Evolutionary conservation across 2,329 filamentous ascomycete genomes (phyloP), one percentile per base, ranked within the genome.

Genomic region (Hortaea werneckii): DNA sequence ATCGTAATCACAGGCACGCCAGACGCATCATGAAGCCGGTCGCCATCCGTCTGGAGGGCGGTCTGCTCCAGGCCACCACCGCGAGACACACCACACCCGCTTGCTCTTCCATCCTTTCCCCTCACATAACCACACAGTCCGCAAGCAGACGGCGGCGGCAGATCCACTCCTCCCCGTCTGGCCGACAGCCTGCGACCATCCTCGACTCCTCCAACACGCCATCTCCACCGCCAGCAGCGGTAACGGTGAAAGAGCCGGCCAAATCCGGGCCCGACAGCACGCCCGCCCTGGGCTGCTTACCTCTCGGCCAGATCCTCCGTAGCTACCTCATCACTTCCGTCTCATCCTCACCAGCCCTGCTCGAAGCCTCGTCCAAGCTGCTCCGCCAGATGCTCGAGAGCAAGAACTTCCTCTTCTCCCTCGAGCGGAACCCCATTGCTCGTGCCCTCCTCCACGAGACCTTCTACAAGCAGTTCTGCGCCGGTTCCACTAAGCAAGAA

Each of bases 401-500:
- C 27, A 76, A 76, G 42, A 81, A 71, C 47, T 69, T 77, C 1
- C 45, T 88, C 0, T 72, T 92, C 47, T 82, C 83, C 63, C 81
- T 87, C 4, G 87, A 94, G 60, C 73, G 69, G 43, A 95, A 94
- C 61, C 79, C 79, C 0, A 40, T 90, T 1, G 73, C 94, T 11
- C 76, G 80, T 38, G 77, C 72, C 49, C 61, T 88, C 37, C 71
- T 95, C 42, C 87, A 88, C 63, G 78, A 81, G 60, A 94, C 87
- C 0, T 88, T 95, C 58, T 95, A 95, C 63, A 80, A 81, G 26
- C 89, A 95, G 58, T 95, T 94, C 66, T 95, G 89, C 65, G 87
- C 86, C 0, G 89, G 89, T 28, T 84, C 88, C 66, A 83, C 78
- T 41, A 72, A 76, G 0, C 57, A 63, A 1, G 85, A 95, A 65